Base-by-base conservation (phyloP, 2,329 filamentous ascomycete species). In the Hypoxylon sp. region DNA sequence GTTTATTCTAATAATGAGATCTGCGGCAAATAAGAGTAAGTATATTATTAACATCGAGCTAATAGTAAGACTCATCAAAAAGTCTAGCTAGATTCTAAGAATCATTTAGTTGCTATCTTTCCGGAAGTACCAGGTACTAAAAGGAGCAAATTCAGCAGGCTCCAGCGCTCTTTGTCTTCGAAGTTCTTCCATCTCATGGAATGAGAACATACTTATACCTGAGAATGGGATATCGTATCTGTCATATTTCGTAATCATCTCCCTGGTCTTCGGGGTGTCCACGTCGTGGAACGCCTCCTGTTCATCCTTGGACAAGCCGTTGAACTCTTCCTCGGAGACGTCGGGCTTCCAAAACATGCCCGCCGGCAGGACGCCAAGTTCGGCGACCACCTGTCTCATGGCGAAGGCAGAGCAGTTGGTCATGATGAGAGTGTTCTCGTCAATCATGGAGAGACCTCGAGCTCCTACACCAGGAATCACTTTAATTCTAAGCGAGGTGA, bases 371-470 rank as follows among this genome's bases (percentile, higher is more conserved):
- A 45, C 48, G 7, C 30, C 30, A 2, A 61, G n/a, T 8, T 62
- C 61, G 2, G 53, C 56, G 3, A 63, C 30, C 11, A 62, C 38
- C 25, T 57, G 40, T 0, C 57, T 47, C 1, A 62, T 15, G 0
- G 51, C 42, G 9, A 55, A 55, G 6, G 4, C 16, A 0, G 55
- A 41, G 7, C 50, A 16, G n/a, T 61, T 51, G 0, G 5, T 5
- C 15, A 63, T 16, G 5, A 60, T 54, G 2, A 63, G 9, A 1
- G 59, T 55, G 4, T 42, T 25, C 0, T 55, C 50, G 25, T 63
- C 59, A 3, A 63, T 19, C 3, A 62, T 26, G 0, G 50, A 11
- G 34, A 64, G 59, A 2, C 55, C 62, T 7, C 27, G 47, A 5
- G 46, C 59, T 1, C 59, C 61, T n/a, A 34, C 58, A 1, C 57